Evolutionary conservation across 176 grass and related monocot genomes (phyloP).

Genomic region (Saccharum spontaneum): DNA sequence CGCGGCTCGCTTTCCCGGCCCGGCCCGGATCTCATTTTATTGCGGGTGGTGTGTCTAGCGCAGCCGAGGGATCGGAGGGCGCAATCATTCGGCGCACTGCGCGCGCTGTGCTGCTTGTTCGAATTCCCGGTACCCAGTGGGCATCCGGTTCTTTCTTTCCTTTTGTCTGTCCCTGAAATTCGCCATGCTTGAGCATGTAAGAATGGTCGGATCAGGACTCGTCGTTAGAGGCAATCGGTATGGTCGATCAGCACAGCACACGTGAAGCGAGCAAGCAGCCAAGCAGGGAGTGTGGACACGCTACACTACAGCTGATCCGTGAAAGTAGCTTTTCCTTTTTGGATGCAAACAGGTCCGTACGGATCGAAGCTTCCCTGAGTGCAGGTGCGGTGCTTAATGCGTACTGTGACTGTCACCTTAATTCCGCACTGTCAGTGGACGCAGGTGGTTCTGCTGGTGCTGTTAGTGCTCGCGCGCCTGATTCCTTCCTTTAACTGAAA

Average conservation of each 20-base stretch:
- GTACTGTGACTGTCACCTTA: neutral
- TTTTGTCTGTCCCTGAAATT: neutral
- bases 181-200: neutral
- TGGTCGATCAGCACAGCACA: neutral
- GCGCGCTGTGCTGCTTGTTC: neutral
- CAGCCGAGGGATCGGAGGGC: neutral
- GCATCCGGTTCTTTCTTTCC: neutral
- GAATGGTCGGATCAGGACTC: neutral
- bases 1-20: neutral
- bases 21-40: neutral
- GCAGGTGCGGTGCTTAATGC: neutral
- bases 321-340: neutral
- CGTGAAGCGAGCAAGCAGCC: neutral
- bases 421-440: neutral
- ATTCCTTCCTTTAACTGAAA: neutral
- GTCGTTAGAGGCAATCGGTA: neutral
- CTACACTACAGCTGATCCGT: constrained; percentile 8
- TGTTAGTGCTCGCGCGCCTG: neutral
- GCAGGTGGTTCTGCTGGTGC: neutral
- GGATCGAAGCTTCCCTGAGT: neutral
- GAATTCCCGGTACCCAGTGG: neutral
- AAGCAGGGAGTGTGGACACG: neutral
- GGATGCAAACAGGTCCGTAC: neutral
- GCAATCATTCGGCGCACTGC: neutral
- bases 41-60: neutral